Base-by-base conservation (phyloP, 352 stramenopile species). In the Thraustochytrium sp. region DNA sequence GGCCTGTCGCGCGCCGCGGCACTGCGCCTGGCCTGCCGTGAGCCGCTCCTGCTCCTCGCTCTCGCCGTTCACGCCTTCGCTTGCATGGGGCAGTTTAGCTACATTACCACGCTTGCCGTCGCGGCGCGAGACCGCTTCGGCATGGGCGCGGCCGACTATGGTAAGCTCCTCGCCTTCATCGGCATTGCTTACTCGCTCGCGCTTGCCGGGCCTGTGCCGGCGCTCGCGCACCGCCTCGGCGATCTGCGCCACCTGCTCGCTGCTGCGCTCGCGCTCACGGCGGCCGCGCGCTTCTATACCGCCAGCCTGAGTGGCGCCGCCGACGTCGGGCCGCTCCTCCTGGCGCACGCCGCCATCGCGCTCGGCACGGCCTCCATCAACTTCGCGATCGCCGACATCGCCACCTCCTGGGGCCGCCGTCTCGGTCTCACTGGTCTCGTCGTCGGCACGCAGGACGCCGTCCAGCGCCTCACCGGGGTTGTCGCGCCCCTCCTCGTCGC, bases 101-200 rank as follows among this genome's bases (percentile, higher is more conserved):
- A 80, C 42, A 80, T 80, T 23, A 80, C 68, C 8, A 65, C 68
- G 13, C 76, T 80, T 11, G 53, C 31, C 18, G 34, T 64, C 5
- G 68, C 53, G n/a, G 48, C 68, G 16, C n/a, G 37, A 11, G 48
- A 61, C 18, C 48, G 68, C 34, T 80, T 80, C 26, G 21, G 34
- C 8, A 80, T 80, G 68, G 68, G 76, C 51, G 29, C 68, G 13
- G 37, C 68, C 26, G 34, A 42, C 8, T 80, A 65, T 53, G 68
- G 48, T 4, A 36, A 26, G 13, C 37, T 80, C 11, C 16, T 80
- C 8, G 76, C 31, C 23, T 80, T 65, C 46, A 21, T 80, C 8
- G 68, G 68, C 48, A 80, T 80, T 44, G 31, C 68, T 18, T 80
- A 80, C 31, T 80, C 68, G 46, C 53, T 80, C 26, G 26, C 36